Evolutionary conservation across 345 rosid genomes (phyloP).

Genomic region (Garcia nutans): DNA sequence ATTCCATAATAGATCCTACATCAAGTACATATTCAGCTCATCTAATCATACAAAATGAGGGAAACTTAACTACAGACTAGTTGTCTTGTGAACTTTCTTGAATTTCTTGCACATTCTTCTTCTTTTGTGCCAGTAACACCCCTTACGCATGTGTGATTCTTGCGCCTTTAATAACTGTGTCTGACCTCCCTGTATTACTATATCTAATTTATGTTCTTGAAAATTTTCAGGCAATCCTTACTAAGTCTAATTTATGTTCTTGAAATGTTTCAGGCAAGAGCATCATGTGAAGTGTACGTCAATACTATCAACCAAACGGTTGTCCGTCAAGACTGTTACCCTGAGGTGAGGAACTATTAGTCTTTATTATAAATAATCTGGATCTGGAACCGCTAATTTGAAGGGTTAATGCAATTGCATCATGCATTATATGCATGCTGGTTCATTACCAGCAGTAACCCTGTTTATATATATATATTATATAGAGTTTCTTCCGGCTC

Average conservation of each 20-base stretch:
- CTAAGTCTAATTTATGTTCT: not conserved
- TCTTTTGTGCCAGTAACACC: not conserved
- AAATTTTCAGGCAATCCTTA: no score
- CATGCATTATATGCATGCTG: not conserved
- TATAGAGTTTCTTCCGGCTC: not conserved
- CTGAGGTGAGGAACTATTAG: constrained; percentile 46
- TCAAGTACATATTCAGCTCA: no score
- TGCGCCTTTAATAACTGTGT: not conserved
- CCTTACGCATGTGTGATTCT: not conserved
- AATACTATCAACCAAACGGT: constrained; percentile 60
- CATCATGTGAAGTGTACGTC: constrained; percentile 68
- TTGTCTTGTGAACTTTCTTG: no score
- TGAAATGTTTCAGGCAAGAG: constrained; percentile 54
- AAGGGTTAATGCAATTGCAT: not conserved
- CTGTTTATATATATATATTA: not conserved
- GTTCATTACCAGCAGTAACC: not conserved
- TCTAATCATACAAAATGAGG: no score
- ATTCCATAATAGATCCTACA: no score
- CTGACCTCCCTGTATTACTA: constrained; percentile 1
- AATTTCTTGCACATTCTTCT: no score
- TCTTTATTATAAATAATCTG: not conserved
- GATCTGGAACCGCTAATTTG: not conserved
- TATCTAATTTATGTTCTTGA: no score
- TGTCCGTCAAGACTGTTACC: constrained; percentile 58
- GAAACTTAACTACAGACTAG: no score